These are phyloP conservation scores for Platismatia glauca DNA, from an alignment of 495 filamentous ascomycete genomes.

Conservation along the genomic window DNA sequence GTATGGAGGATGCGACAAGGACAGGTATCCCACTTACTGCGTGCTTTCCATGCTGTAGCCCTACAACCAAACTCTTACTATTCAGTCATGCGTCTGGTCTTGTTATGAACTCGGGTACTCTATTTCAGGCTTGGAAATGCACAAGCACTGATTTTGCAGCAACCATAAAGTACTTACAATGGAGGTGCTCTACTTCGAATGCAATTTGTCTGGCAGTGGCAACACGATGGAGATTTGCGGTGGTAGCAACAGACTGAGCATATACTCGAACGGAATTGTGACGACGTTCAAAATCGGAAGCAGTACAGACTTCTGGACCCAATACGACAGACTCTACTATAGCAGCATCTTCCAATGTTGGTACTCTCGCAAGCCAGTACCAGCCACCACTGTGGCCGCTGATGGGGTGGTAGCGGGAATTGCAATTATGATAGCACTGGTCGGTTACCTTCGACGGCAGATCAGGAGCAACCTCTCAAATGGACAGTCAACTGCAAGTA, in stretches of 20 bases:
- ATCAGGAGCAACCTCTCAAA: neutral
- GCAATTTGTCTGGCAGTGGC: neutral
- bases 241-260: neutral
- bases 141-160: neutral
- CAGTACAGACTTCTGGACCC: neutral
- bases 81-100: neutral
- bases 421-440: neutral
- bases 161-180: neutral
- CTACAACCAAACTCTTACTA: neutral
- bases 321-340: neutral
- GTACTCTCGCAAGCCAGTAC: neutral
- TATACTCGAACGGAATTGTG: neutral
- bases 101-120: neutral
- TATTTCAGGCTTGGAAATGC: neutral
- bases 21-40: neutral
- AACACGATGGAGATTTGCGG: neutral
- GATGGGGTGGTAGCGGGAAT: neutral
- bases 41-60: neutral
- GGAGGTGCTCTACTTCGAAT: neutral
- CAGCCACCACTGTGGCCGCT: neutral
- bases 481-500: neutral
- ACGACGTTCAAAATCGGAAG: neutral
- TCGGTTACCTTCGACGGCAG: neutral
- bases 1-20: neutral
- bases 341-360: neutral